These are phyloP conservation scores for Ambrosia trifida DNA, from an alignment of 129 eudicot species.

Conservation along the genomic window DNA sequence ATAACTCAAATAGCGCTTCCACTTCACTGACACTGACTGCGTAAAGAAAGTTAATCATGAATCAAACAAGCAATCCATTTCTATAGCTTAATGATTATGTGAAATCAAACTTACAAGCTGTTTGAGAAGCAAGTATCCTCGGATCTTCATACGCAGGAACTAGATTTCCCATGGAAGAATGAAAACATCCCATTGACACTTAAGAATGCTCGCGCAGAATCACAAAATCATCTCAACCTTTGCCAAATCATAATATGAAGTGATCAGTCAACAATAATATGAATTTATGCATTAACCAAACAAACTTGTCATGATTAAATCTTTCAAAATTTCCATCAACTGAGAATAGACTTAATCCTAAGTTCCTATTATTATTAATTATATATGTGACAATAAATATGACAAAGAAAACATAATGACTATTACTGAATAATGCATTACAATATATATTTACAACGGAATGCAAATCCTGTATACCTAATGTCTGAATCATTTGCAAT, in stretches of 20 bases:
- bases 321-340: not conserved
- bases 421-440: too few relatives aligned
- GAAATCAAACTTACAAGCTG: slow-evolving; percentile 32
- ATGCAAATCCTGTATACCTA: too few relatives aligned
- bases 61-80: not conserved
- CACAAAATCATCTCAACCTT: slow-evolving; percentile 42
- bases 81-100: not conserved
- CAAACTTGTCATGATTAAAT: slow-evolving; percentile 7
- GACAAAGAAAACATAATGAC: too few relatives aligned
- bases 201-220: slow-evolving; percentile 14
- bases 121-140: slow-evolving; percentile 36
- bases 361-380: not conserved
- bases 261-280: not conserved
- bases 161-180: slow-evolving; percentile 17
- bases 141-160: slow-evolving; percentile 29
- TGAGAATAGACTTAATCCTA: not conserved
- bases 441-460: too few relatives aligned
- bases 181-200: slow-evolving; percentile 40
- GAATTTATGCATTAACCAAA: not conserved
- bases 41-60: not conserved
- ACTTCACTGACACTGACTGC: slow-evolving; percentile 64
- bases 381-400: not conserved
- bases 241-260: slow-evolving; percentile 6
- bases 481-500: too few relatives aligned
- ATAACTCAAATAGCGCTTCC: slow-evolving; percentile 56